phyloP scores from a whole-genome alignment of 257 asterid species.

The Solanum boliviense region DNA sequence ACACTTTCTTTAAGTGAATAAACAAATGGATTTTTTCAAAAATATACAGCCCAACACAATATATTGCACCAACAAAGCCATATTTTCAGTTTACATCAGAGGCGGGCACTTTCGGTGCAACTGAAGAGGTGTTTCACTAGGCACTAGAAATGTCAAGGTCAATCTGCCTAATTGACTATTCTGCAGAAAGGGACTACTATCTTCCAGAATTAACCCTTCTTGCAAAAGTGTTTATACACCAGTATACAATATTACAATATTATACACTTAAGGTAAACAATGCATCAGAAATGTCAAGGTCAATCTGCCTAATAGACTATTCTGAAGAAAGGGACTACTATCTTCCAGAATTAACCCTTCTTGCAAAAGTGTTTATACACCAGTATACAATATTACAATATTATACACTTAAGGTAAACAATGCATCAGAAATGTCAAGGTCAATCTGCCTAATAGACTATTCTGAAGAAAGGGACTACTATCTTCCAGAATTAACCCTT shows the following conservation, averaged over 20 bases:
- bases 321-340: neutral
- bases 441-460: neutral
- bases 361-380: neutral
- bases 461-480: neutral
- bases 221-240: neutral
- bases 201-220: neutral
- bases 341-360: neutral
- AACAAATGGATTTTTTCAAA: neutral
- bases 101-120: neutral
- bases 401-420: neutral
- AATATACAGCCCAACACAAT: neutral
- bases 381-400: neutral
- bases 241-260: neutral
- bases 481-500: neutral
- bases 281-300: neutral
- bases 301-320: neutral
- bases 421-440: neutral
- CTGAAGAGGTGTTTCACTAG: neutral
- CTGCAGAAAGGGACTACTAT: neutral
- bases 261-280: neutral
- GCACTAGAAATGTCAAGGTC: neutral
- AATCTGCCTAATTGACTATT: neutral
- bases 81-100: neutral
- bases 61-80: neutral
- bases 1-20: neutral